Conservation (phyloP, 495 filamentous ascomycete genomes). For the Cryomyces minteri region DNA sequence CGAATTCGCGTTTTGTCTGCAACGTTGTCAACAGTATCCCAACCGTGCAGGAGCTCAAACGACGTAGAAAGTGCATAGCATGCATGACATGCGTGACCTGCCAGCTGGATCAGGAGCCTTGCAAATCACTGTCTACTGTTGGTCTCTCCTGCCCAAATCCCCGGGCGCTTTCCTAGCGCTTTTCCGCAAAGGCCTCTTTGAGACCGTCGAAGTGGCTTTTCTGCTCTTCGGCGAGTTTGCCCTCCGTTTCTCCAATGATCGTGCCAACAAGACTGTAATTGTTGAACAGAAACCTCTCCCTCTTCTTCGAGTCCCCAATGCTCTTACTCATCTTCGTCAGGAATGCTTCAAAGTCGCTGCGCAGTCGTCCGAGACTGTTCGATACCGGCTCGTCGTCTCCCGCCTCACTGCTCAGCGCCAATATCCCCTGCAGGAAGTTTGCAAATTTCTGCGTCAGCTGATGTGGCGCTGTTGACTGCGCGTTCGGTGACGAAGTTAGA, state of each 20-base stretch:
- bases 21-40: no score
- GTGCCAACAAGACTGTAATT: constrained; percentile 87
- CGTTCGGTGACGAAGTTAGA: constrained; percentile 36
- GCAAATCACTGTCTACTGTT: no score
- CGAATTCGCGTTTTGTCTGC: no score
- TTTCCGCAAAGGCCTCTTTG: no score
- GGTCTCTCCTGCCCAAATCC: no score
- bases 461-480: constrained; percentile 72
- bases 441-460: constrained; percentile 84
- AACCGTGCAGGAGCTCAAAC: no score
- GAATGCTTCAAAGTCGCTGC: constrained; percentile 21
- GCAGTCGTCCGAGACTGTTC: constrained; percentile 54
- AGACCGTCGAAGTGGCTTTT: constrained; percentile 40
- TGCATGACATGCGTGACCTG: no score
- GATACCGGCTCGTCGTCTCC: constrained; percentile 87
- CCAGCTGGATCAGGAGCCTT: no score
- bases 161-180: no score
- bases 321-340: constrained; percentile 13
- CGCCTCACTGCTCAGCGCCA: constrained; percentile 64
- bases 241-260: constrained; percentile 68
- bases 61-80: no score
- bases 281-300: constrained; percentile 78
- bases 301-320: constrained; percentile 56
- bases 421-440: constrained; percentile 68
- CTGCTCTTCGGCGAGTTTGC: constrained; percentile 61